Evolutionary conservation across 139 green algal genomes (phyloP).

Genomic region (Chlorella sp.): DNA sequence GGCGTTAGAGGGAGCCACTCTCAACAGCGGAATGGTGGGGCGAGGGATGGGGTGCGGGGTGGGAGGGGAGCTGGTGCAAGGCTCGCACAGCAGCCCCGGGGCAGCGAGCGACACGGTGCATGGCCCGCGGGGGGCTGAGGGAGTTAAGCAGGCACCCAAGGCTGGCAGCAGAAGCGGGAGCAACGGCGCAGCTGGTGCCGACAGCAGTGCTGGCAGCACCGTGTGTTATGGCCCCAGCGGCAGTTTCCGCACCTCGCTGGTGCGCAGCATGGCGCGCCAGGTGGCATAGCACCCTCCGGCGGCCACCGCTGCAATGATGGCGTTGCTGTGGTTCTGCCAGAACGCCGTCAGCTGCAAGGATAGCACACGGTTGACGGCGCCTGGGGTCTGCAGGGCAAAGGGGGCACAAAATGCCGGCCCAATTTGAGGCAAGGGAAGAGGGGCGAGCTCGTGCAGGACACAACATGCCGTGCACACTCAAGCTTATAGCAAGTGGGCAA

Average conservation of each 20-base stretch:
- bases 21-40: no score
- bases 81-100: no score
- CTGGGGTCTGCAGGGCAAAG: conserved; percentile 19
- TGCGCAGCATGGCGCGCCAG: conserved; percentile 48
- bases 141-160: no score
- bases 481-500: background rate
- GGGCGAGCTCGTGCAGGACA: background rate
- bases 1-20: no score
- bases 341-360: conserved; percentile 66
- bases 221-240: background rate
- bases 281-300: conserved; percentile 47
- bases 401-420: background rate
- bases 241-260: background rate
- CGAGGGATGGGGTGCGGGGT: no score
- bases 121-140: no score
- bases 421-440: no score
- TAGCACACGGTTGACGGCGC: conserved; percentile 50
- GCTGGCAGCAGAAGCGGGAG: no score
- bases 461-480: no score
- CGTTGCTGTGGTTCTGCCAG: conserved; percentile 63
- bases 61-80: no score
- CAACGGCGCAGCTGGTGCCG: background rate
- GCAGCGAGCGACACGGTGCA: no score
- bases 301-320: conserved; percentile 40
- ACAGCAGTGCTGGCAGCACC: background rate